Base-by-base conservation (phyloP, 768 basidiomycete species). In the Paxillus rubicundulus region DNA sequence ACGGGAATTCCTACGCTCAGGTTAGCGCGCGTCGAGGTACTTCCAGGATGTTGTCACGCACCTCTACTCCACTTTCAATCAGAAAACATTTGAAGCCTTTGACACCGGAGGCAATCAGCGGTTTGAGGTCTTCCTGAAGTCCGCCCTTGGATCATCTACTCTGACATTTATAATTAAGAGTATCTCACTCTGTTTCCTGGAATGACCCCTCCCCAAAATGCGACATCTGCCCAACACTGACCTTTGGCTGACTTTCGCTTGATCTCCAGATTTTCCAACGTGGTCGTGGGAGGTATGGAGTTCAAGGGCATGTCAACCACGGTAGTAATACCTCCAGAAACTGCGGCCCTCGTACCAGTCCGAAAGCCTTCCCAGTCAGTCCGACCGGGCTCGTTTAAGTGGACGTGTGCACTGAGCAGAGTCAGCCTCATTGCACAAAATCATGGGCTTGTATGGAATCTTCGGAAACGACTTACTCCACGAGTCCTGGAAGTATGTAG, bases 261-360 rank as follows among this genome's bases (percentile, higher is more conserved):
- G 24, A 73, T 61, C 42, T 82, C 71, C 9, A 98, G 77, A 63
- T 96, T 84, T 5, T 72, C 72, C 8, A 92, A 79, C 0, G 92
- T 94, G 2, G 92, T 95, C 1, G 97, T 98, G 0, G 97, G 93
- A 1, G 96, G 96, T 49, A 98, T 90, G 2, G 94, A 96, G 70
- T 99, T 98, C 49, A 99, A 76, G 2, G 96, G 97, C 96, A 98
- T 99, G 72, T 98, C 97, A 30, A 98, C 86, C 18, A 98, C 75
- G 6, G 92, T 92, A 8, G 95, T 98, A n/a, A 98, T 84, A 7
- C 96, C 97, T 18, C 96, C 96, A 1, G 92, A 88, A 2, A 85
- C 83, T 1, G 96, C 96, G 17, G 96, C 96, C 49, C 77, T 73
- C 1, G 94, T 95, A n/a, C 92, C 94, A 0, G 92, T 90, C 72